Evolutionary conservation across 768 basidiomycete species (phyloP), one percentile per base, ranked within the genome.

Genomic region (Tylopilus sp.): DNA sequence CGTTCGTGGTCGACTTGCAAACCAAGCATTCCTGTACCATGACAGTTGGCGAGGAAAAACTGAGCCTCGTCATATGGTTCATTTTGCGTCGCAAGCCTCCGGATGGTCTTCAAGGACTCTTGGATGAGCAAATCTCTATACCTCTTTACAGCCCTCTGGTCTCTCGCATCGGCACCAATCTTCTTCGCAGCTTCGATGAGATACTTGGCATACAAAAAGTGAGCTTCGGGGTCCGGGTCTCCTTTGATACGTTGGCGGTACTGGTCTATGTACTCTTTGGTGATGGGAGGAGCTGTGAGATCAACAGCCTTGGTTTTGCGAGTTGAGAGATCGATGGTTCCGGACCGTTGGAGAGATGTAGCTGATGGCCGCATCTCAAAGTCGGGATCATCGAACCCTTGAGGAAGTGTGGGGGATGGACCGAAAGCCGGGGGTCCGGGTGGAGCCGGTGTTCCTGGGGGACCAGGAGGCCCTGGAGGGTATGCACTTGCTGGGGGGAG

Each of bases 181-280:
- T 94, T 87, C 74, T 91, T 93, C 14, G 97, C 97, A 28, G 97
- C 97, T 63, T 98, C 97, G 67, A 99, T 94, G 54, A 99, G 85
- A 69, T 98, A 99, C 73, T 96, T 98, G n/a, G 95, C 92, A 66
- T 97, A 99, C 24, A 88, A 76, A 70, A 98, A 98, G 68, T 98
- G 97, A 24, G 95, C 92, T 70, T 98, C 97, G 1, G 96, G 96
- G 68, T 99, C 97, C 3, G 95, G 95, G 71, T 99, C 97, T 26
- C 84, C 87, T 72, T 98, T 98, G 75, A 99, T 97, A 48, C 97
- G 86, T 52, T 89, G 87, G 19, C 97, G 90, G 73, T 99, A 99
- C 67, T 97, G 88, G 66, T 99, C 97, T 61, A 99, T 94, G 66
- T 95, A 97, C 62, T 94, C 87, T 67, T 93, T 95, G 17, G 93